Conservation (phyloP, 768 basidiomycete species). For the Boletus pseudopeckii region DNA sequence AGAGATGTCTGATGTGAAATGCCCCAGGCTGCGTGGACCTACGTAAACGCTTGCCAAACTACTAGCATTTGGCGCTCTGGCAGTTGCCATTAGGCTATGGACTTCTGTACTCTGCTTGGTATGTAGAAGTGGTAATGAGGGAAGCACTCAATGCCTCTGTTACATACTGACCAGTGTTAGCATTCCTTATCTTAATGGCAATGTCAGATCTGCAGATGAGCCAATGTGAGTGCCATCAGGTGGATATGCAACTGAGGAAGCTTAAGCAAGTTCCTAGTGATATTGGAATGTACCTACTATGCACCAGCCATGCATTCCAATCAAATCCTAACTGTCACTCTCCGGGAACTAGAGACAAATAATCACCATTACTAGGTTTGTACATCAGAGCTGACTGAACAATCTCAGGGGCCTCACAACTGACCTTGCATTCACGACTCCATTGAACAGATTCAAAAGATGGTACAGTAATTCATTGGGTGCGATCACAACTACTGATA, state of each 20-base stretch:
- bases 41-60: neutral
- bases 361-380: neutral
- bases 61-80: no score
- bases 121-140: neutral
- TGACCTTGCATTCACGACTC: neutral
- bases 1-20: neutral
- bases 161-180: neutral
- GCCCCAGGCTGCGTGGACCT: neutral
- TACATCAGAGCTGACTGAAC: neutral
- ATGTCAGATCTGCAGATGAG: no score
- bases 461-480: no score
- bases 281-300: neutral
- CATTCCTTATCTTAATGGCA: no score
- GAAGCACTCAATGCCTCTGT: neutral
- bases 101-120: neutral
- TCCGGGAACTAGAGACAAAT: neutral
- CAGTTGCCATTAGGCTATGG: neutral
- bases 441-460: neutral
- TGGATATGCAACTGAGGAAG: neutral
- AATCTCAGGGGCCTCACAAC: neutral
- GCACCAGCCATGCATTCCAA: neutral
- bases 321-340: neutral
- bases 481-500: neutral
- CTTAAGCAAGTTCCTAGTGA: neutral
- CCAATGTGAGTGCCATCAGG: neutral